Evolutionary conservation across 306 rosid species (phyloP).

Genomic region (Cyamopsis tetragonoloba): DNA sequence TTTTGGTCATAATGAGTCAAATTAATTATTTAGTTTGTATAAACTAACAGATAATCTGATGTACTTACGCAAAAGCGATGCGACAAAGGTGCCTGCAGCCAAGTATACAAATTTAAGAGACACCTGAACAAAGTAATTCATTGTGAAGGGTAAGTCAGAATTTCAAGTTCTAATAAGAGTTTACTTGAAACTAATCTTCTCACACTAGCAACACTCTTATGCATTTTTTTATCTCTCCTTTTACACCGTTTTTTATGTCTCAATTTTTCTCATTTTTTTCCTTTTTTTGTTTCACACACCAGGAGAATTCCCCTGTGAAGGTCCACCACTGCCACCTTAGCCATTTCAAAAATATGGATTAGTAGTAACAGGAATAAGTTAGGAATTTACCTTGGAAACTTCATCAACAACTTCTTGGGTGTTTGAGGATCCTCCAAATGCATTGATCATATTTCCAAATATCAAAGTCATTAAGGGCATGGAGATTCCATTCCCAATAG

Average conservation of each 20-base stretch:
- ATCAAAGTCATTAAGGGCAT: conserved; percentile 58
- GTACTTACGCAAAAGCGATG: conserved; percentile 64
- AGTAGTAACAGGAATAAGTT: neutral
- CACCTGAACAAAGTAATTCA: conserved; percentile 40
- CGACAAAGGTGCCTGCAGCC: conserved; percentile 58
- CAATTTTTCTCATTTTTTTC: too few species aligned
- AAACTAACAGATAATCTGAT: neutral
- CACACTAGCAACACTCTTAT: too few species aligned
- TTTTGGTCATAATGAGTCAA: neutral
- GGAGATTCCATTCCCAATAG: conserved; percentile 57
- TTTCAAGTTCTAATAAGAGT: too few species aligned
- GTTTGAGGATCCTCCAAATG: conserved; percentile 54
- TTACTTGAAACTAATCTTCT: too few species aligned
- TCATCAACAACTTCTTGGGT: conserved; percentile 35
- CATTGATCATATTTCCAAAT: conserved; percentile 55
- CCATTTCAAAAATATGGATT: neutral
- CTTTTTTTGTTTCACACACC: too few species aligned
- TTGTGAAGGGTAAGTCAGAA: neutral
- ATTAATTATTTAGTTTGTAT: neutral
- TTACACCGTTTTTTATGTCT: too few species aligned
- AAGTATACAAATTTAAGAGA: conserved; percentile 59
- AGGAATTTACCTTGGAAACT: conserved; percentile 52
- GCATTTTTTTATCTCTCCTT: too few species aligned
- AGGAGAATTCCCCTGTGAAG: too few species aligned
- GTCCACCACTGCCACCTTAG: too few species aligned